A percentile compares a stretch with the other conserved stretches of the same genome.
These are phyloP conservation scores for Wickerhamomyces bovis DNA, from an alignment of 805 yeast species.

Conservation along the genomic window DNA sequence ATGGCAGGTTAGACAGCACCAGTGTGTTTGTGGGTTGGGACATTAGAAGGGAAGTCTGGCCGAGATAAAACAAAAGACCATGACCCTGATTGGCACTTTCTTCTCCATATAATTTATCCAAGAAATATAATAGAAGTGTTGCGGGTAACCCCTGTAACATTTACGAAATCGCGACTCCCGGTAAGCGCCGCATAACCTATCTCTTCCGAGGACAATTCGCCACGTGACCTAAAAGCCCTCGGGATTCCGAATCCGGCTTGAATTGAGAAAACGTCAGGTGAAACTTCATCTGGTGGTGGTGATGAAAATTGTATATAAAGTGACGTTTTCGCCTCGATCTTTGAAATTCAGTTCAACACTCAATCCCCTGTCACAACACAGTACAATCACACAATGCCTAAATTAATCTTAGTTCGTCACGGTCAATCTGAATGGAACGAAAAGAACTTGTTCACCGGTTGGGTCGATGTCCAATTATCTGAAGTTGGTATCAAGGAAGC, in stretches of 20 bases:
- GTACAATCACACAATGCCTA: constrained; percentile 34
- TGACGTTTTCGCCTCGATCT: not conserved
- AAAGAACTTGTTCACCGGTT: constrained; percentile 96
- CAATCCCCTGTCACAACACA: not conserved
- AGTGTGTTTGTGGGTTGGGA: constrained; percentile 21
- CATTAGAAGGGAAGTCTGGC: not conserved
- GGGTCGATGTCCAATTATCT: constrained; percentile 92
- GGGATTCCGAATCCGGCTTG: not conserved
- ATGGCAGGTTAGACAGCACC: constrained; percentile 19
- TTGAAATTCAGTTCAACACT: not conserved
- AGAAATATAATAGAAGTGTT: too few relatives aligned
- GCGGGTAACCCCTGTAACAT: too few relatives aligned
- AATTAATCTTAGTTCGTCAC: constrained; percentile 92
- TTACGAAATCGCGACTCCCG: too few relatives aligned
- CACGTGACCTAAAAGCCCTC: not conserved
- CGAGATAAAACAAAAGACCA: too few relatives aligned
- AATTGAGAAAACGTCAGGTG: not conserved
- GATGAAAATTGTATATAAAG: not conserved
- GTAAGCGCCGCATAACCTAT: too few relatives aligned
- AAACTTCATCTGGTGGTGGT: not conserved
- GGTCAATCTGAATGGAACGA: constrained; percentile 99
- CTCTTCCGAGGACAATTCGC: not conserved
- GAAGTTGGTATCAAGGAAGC: constrained; percentile 88
- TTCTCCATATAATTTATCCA: too few relatives aligned
- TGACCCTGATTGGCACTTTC: too few relatives aligned